phyloP scores from a whole-genome alignment of 257 asterid species.

The Dorcoceras hygrometricum region DNA sequence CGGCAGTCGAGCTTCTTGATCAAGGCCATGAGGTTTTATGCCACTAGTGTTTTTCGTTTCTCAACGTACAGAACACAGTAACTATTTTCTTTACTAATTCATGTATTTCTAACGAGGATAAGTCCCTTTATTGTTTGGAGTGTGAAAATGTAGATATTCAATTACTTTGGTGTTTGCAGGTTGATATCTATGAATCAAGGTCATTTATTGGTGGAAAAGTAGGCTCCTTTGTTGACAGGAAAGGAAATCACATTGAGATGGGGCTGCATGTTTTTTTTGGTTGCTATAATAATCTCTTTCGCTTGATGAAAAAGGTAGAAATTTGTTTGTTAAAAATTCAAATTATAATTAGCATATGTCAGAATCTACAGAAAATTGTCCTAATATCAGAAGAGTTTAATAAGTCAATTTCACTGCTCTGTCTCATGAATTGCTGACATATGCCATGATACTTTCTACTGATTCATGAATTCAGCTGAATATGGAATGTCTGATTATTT shows the following conservation, averaged over 20 bases:
- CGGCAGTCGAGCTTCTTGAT: constrained; percentile 98
- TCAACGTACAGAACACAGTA: background rate
- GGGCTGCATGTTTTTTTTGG: constrained; percentile 99
- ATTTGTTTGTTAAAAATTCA: background rate
- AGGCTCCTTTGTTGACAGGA: constrained; percentile 93
- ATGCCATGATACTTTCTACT: background rate
- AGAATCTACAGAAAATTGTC: background rate
- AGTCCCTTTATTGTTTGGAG: constrained; percentile 16
- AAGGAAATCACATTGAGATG: constrained; percentile 96
- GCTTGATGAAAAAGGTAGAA: constrained; percentile 89
- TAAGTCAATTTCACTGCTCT: background rate
- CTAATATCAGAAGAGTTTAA: too few species aligned
- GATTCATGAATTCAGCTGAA: background rate
- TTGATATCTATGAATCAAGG: constrained; percentile 92
- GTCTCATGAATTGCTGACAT: background rate
- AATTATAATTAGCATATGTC: background rate
- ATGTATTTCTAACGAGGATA: background rate
- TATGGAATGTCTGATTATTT: constrained; percentile 23
- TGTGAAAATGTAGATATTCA: constrained; percentile 1
- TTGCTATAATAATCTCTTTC: constrained; percentile 94
- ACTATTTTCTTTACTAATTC: background rate
- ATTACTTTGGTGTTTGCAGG: constrained; percentile 49
- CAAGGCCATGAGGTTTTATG: constrained; percentile 94
- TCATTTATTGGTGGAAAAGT: constrained; percentile 96
- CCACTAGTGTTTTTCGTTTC: constrained; percentile 6